Conservation (phyloP, 768 basidiomycete species). For the Pleurotus cornucopiae region DNA sequence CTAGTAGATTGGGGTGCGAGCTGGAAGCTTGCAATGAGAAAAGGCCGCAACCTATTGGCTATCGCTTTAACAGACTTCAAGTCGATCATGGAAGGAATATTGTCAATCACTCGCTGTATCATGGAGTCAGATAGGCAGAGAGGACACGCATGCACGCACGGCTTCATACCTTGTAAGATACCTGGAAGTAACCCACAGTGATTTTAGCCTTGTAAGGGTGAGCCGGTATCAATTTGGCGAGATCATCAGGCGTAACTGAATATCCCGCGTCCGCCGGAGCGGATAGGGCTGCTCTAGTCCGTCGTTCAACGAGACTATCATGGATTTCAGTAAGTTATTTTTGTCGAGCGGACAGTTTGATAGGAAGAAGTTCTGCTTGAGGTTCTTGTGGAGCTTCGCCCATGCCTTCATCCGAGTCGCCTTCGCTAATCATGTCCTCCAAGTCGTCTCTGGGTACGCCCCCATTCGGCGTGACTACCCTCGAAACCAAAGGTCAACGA, state of each 20-base stretch:
- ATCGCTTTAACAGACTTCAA: conserved; percentile 28
- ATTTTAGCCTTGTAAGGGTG: conserved; percentile 39
- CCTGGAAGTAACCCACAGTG: conserved; percentile 39
- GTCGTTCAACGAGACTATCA: no score
- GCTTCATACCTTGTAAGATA: conserved; percentile 37
- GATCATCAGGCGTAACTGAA: conserved; percentile 21
- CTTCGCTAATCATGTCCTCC: no score
- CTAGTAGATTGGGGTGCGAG: conserved; percentile 29
- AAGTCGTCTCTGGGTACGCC: no score
- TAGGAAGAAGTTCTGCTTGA: no score
- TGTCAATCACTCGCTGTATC: conserved; percentile 41
- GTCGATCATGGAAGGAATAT: conserved; percentile 29
- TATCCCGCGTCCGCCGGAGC: conserved; percentile 22
- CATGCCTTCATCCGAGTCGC: no score
- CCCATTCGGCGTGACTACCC: no score
- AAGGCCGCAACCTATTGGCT: conserved; percentile 24
- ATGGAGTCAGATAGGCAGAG: neutral
- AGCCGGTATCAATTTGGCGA: conserved; percentile 25
- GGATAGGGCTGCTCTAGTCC: no score
- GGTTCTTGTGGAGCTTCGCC: no score
- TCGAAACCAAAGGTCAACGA: no score
- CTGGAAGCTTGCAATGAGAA: conserved; percentile 29
- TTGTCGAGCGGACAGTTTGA: no score
- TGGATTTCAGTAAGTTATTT: no score
- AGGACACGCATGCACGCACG: neutral